Evolutionary conservation across 2,329 filamentous ascomycete genomes (phyloP), one percentile per base, ranked within the genome.

Genomic region (Chaetomium globosum): DNA sequence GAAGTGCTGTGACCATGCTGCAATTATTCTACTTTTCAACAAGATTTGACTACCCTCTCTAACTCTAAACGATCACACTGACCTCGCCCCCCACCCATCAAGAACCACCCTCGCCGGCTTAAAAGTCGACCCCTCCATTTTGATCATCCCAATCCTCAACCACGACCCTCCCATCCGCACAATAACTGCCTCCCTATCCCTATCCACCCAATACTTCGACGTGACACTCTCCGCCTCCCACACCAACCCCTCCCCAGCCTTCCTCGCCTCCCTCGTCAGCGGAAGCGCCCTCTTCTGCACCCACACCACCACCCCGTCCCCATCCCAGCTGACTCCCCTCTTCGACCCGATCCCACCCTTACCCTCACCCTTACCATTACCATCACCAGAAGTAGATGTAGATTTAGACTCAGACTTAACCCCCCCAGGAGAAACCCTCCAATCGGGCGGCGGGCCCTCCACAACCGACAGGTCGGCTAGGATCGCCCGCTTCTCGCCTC

Each of bases 401-500:
- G 26, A 26, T 4, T 26, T 26, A 26, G 26, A 26, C 4, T 26
- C 4, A 26, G 26, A 26, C 26, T 26, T 26, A 26, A 26, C 2
- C 2, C 26, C 26, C 2, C 26, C 26, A 26, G 26, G 26, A 26
- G 26, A 4, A 3, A 36, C 33, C 33, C 8, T 10, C 8, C 33
- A 9, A 36, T 36, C 33, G 8, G 33, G 33, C 5, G 53, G 53
- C 31, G 53, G 30, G 3, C 23, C 16, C 12, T 21, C 10, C 13
- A 46, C 19, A 6, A 31, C n/a, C 19, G 56, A 30, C 1, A 58
- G 2, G 3, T 30, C 56, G 16, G 76, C 73, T 5, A 84, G 67
- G 49, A 83, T 78, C 10, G 81, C 68, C 26, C 81, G 75, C 68
- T 75, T 77, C 9, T 61, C 53, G 23, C 49, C 19, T 0, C 21